A percentile compares a stretch with the other conserved stretches of the same genome.
These are phyloP conservation scores for Syzygium jambos DNA, from an alignment of 345 rosid genomes.

Conservation along the genomic window DNA sequence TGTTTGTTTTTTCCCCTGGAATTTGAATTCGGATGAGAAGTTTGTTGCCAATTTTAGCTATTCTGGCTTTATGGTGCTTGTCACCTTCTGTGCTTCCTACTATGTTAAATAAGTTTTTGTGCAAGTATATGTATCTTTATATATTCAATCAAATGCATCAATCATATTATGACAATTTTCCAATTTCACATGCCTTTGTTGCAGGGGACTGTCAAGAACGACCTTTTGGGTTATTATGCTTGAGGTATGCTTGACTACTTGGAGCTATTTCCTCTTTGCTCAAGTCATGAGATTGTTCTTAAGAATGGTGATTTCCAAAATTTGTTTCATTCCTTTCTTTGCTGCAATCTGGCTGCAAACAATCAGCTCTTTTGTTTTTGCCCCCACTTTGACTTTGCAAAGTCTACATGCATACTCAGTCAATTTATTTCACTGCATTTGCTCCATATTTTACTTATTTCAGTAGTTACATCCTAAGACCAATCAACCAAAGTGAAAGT, in stretches of 20 bases:
- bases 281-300: background rate
- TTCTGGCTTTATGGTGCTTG: background rate
- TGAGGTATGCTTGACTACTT: background rate
- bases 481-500: slow-evolving; percentile 60
- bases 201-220: background rate
- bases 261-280: background rate
- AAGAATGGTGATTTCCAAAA: background rate
- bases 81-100: background rate
- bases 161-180: background rate
- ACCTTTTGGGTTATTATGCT: background rate
- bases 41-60: background rate
- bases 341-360: background rate
- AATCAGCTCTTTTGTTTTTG: background rate
- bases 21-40: background rate
- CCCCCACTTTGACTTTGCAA: background rate
- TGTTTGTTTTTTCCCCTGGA: background rate
- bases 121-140: background rate
- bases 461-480: background rate
- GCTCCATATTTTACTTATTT: background rate
- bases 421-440: background rate
- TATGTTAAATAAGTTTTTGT: background rate
- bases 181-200: background rate
- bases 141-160: background rate
- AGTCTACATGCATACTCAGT: background rate
- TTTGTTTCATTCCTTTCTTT: background rate